Evolutionary conservation across 345 rosid genomes (phyloP).

Genomic region (Gossypium raimondii): DNA sequence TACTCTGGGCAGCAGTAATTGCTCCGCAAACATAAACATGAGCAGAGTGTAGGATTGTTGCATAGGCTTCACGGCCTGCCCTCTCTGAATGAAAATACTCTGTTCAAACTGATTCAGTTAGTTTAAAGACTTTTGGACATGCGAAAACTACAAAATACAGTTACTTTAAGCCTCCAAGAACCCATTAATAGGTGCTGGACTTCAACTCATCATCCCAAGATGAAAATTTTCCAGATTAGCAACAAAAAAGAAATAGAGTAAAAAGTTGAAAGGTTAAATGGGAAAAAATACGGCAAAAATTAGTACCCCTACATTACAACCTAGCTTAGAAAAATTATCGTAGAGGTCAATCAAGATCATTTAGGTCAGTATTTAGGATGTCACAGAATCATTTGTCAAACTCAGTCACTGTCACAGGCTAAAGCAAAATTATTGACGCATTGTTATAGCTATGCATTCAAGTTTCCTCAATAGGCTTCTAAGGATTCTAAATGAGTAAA

Average conservation of each 20-base stretch:
- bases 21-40: slow-evolving; percentile 83
- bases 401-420: neutral
- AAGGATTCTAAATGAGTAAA: neutral
- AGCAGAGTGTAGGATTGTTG: slow-evolving; percentile 86
- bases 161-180: neutral
- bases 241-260: neutral
- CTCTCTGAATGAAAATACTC: slow-evolving; percentile 63
- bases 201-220: too few species aligned
- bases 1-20: slow-evolving; percentile 79
- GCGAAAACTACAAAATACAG: neutral
- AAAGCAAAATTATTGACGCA: neutral
- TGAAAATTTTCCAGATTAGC: neutral
- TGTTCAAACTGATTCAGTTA: slow-evolving; percentile 28
- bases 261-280: neutral
- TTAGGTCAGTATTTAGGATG: neutral
- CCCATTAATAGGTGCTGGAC: neutral
- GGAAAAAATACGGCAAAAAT: neutral
- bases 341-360: neutral
- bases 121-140: neutral
- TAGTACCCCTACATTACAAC: neutral
- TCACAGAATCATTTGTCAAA: neutral
- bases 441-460: neutral
- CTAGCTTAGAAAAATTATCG: neutral
- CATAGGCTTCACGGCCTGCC: slow-evolving; percentile 70
- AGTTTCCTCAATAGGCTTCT: neutral